Conservation (phyloP, 257 asterid genomes). For the Jaltomata sinuosa region DNA sequence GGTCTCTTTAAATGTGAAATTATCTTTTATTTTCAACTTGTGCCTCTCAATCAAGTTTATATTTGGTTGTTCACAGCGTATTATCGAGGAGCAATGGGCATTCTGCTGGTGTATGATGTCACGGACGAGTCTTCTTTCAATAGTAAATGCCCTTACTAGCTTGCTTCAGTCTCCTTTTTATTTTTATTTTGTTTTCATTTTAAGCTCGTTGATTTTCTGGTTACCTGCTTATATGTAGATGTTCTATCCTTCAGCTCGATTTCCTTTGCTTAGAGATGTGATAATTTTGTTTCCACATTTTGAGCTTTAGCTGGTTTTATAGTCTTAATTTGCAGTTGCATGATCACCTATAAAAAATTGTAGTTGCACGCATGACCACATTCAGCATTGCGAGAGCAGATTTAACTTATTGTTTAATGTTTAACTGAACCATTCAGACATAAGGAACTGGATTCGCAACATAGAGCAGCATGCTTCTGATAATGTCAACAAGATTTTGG, state of each 20-base stretch:
- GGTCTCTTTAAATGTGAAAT: not conserved
- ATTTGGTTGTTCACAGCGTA: conserved; percentile 44
- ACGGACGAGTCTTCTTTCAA: conserved; percentile 73
- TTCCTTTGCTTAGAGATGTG: not conserved
- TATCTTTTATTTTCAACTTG: not conserved
- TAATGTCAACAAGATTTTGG: conserved; percentile 67
- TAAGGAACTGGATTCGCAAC: conserved; percentile 78
- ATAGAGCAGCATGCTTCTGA: conserved; percentile 77
- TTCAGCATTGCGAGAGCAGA: not conserved
- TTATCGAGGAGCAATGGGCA: conserved; percentile 91
- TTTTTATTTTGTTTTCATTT: not conserved
- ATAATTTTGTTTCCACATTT: not conserved
- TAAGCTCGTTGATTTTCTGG: not conserved
- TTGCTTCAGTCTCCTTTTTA: not conserved
- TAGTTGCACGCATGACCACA: not conserved
- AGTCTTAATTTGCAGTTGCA: not conserved
- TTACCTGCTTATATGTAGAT: not conserved
- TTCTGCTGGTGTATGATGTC: conserved; percentile 74
- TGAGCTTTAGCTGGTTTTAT: not conserved
- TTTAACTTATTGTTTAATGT: not conserved
- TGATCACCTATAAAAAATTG: not conserved
- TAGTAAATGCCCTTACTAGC: conserved; percentile 31
- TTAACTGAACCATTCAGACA: conserved; percentile 29
- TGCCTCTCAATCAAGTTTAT: not conserved
- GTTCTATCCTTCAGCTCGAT: not conserved